Evolutionary conservation across 495 filamentous ascomycete genomes (phyloP), one percentile per base, ranked within the genome.

Genomic region (Daldinia bambusicola): DNA sequence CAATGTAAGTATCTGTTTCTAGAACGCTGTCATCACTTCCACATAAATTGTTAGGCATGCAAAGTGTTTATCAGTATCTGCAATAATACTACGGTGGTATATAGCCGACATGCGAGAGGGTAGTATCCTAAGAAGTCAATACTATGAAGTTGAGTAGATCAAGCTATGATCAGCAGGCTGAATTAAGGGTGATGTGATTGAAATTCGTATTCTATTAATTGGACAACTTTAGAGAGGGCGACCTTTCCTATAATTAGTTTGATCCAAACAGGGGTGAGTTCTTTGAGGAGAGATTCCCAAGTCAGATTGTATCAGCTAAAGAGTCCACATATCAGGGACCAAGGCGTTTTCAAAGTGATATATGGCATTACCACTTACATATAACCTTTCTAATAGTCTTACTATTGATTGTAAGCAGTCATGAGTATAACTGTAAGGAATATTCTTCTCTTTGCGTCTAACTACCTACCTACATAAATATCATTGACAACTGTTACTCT

Each of bases 51-150:
- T 20, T 12, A 56, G n/a, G 4, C 20, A 55, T 55, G 10, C 52
- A 52, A 36, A 40, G 38, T 1, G 38, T 45, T 31, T 56, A 36
- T 31, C 36, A 34, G 48, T 1, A n/a, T 2, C 45, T 57, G 31
- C 0, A 60, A 57, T 34, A 16, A 32, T 30, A 43, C 12, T 40
- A 31, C 31, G 51, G 30, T 48, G 20, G 30, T 40, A 72, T 67
- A 72, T 72, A 72, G 64, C 64, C 69, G 69, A 43, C 18, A 67
- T 67, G 63, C 69, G 32, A 26, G 14, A 55, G n/a, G 37, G 69
- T 67, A 48, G 38, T 32, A 67, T 63, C 26, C n/a, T 12, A 22
- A 8, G 16, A 59, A 41, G 48, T 0, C 6, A 13, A 50, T 43
- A 50, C 0, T 1, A 45, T 8, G 38, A 30, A 40, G 12, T 45